Percentiles rank a stretch among this genome's conserved stretches.
Evolutionary conservation across 2,329 filamentous ascomycete genomes (phyloP).

Genomic region (Lachnum nothofagi): DNA sequence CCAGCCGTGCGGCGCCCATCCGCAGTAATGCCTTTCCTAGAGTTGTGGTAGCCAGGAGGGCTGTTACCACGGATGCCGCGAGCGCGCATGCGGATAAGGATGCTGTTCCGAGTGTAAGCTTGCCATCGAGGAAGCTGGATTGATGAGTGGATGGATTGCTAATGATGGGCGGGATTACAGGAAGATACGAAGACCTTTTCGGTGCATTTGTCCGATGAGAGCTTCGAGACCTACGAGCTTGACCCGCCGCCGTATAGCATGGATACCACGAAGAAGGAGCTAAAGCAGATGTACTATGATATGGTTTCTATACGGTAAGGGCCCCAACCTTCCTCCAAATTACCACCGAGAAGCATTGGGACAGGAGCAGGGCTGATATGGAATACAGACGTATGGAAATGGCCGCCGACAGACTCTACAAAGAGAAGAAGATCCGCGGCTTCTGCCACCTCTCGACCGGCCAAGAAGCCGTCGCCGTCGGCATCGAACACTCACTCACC

Average conservation of each 20-base stretch:
- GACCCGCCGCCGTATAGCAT: slow-evolving; percentile 92
- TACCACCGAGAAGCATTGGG: no score
- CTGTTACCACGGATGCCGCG: slow-evolving; percentile 92
- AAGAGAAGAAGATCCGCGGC: slow-evolving; percentile 99
- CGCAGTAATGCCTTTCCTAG: slow-evolving; percentile 33
- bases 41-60: slow-evolving; percentile 47
- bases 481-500: slow-evolving; percentile 93
- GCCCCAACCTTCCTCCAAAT: no score
- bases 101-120: slow-evolving; percentile 59
- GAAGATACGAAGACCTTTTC: slow-evolving; percentile 91
- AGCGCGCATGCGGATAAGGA: slow-evolving; percentile 81
- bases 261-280: slow-evolving; percentile 90
- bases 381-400: slow-evolving; percentile 89
- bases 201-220: slow-evolving; percentile 91
- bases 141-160: not conserved
- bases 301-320: slow-evolving; percentile 90
- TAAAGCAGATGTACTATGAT: slow-evolving; percentile 98
- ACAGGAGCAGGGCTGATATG: slow-evolving; percentile 1
- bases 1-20: slow-evolving; percentile 56
- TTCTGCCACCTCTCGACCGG: slow-evolving; percentile 99
- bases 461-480: slow-evolving; percentile 93
- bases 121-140: not conserved
- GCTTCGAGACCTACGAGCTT: slow-evolving; percentile 98
- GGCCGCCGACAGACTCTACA: slow-evolving; percentile 97
- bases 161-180: slow-evolving; percentile 40